Conservation (phyloP, 2,329 filamentous ascomycete species). For the Daldinia sp. region DNA sequence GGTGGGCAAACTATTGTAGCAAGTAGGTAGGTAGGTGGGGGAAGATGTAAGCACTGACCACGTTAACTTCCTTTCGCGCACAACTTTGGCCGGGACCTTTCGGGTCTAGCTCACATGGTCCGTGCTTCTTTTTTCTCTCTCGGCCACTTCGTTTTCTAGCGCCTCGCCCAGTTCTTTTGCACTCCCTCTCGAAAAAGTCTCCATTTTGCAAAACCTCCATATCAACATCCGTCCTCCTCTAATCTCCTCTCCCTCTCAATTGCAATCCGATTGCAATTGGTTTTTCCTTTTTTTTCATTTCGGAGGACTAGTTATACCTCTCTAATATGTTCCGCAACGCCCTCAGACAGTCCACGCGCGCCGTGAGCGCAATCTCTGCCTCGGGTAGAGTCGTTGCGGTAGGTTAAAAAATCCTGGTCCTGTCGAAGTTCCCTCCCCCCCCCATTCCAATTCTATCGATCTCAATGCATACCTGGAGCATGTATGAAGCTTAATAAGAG, state of each 20-base stretch:
- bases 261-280: conserved; percentile 77
- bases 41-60: too few species aligned
- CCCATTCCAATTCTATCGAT: conserved; percentile 57
- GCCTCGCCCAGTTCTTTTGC: conserved; percentile 40
- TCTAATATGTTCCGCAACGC: conserved; percentile 95
- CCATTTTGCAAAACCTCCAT: conserved; percentile 46
- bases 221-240: conserved; percentile 56
- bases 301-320: conserved; percentile 66
- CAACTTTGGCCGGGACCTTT: conserved; percentile 24
- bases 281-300: conserved; percentile 61
- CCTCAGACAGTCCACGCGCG: conserved; percentile 95
- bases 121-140: conserved; percentile 34
- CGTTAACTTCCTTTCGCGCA: neutral
- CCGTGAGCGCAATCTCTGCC: conserved; percentile 93
- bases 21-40: too few species aligned
- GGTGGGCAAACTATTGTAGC: too few species aligned
- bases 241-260: conserved; percentile 69
- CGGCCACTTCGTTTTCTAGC: conserved; percentile 30
- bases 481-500: conserved; percentile 56
- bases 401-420: conserved; percentile 68
- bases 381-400: conserved; percentile 92
- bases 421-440: conserved; percentile 48
- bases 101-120: conserved; percentile 30
- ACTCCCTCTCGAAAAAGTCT: conserved; percentile 48
- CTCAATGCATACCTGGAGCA: conserved; percentile 51